phyloP scores from a whole-genome alignment of 1,139 yeast genomes.

The Debaryomyces coudertii region DNA sequence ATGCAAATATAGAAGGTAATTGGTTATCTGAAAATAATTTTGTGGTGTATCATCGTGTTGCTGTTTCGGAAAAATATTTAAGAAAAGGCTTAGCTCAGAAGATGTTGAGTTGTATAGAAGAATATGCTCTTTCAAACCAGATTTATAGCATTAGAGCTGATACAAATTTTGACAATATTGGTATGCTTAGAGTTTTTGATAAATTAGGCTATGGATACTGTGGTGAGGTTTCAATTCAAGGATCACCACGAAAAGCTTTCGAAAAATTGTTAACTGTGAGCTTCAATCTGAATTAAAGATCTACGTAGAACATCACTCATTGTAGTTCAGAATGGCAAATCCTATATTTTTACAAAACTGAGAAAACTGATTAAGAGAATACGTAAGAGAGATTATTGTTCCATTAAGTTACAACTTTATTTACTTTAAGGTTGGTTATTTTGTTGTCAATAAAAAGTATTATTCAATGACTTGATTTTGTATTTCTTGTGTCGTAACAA shows the following conservation, averaged over 20 bases:
- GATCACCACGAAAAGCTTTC: background rate
- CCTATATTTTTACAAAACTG: too few species aligned
- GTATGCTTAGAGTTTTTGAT: slow-evolving; percentile 1
- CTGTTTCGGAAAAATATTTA: background rate
- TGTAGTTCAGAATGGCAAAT: too few species aligned
- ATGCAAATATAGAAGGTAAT: background rate
- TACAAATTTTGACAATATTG: slow-evolving; percentile 1
- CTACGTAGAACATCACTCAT: background rate
- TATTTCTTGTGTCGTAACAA: too few species aligned
- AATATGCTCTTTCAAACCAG: background rate
- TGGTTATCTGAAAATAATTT: background rate
- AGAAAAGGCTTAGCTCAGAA: background rate
- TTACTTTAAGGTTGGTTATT: too few species aligned
- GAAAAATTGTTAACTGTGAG: background rate
- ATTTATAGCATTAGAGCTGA: background rate
- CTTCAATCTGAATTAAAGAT: background rate
- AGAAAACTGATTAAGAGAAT: too few species aligned
- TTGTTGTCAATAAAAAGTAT: too few species aligned
- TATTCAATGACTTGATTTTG: too few species aligned
- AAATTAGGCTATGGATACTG: background rate
- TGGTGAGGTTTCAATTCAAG: background rate
- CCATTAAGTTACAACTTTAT: too few species aligned
- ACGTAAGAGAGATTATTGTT: too few species aligned
- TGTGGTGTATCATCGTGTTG: background rate
- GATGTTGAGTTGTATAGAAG: background rate